A percentile compares a stretch with the other conserved stretches of the same genome.
These are phyloP conservation scores for Phytophthora pinifolia DNA, from an alignment of 352 stramenopile species.

Conservation along the genomic window DNA sequence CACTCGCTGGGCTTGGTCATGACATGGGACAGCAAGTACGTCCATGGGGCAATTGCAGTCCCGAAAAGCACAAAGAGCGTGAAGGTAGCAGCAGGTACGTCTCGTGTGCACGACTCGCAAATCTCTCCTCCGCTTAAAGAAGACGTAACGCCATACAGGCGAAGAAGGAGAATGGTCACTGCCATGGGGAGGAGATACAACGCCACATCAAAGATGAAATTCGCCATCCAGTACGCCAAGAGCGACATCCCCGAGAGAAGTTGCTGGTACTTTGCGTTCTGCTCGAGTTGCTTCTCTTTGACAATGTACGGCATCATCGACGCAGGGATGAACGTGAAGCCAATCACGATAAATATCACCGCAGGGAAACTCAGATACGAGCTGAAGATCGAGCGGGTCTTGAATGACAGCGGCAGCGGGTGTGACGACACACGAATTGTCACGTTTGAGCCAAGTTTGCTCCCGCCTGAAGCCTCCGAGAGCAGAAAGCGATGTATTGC, in stretches of 20 bases:
- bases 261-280: constrained; percentile 97
- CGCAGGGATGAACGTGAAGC: constrained; percentile 93
- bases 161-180: constrained; percentile 49
- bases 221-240: constrained; percentile 95
- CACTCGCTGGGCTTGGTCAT: constrained; percentile 55
- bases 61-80: constrained; percentile 69
- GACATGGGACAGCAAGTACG: constrained; percentile 65
- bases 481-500: constrained; percentile 58
- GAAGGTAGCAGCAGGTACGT: constrained; percentile 49
- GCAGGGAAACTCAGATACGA: constrained; percentile 74
- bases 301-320: constrained; percentile 96
- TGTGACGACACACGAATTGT: constrained; percentile 50
- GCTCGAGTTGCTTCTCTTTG: constrained; percentile 90
- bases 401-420: constrained; percentile 61
- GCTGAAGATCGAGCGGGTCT: constrained; percentile 54
- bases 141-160: constrained; percentile 50
- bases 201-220: constrained; percentile 92
- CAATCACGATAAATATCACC: constrained; percentile 88
- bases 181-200: constrained; percentile 88
- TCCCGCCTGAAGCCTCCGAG: constrained; percentile 5
- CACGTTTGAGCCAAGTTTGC: constrained; percentile 18
- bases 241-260: constrained; percentile 94
- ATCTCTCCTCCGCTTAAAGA: constrained; percentile 39
- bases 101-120: constrained; percentile 43
- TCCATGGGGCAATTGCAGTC: constrained; percentile 52